A percentile compares a stretch with the other conserved stretches of the same genome.
Conservation (phyloP, 345 rosid species). For the Reutealis trisperma region DNA sequence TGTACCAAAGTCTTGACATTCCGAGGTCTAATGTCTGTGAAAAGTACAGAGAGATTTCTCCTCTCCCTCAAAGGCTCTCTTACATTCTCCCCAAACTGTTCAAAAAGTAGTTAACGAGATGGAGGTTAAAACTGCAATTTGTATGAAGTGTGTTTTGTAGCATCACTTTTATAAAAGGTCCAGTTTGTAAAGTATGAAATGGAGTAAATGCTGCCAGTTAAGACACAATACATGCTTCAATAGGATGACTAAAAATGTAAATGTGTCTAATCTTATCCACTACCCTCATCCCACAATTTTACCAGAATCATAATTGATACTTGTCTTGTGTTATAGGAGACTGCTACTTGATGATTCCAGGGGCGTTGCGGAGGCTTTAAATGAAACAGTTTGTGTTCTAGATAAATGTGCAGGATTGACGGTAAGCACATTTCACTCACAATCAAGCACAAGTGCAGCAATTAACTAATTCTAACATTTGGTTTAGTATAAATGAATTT, state of each 20-base stretch:
- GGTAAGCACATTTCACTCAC: constrained; percentile 45
- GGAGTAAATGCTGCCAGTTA: background rate
- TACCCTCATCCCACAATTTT: background rate
- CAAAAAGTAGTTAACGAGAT: background rate
- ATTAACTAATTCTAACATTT: background rate
- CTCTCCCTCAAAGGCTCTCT: background rate
- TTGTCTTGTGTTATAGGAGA: constrained; percentile 59
- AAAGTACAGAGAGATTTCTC: background rate
- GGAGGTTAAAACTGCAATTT: constrained; percentile 3
- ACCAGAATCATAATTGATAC: constrained; percentile 13
- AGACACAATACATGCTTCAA: constrained; percentile 1
- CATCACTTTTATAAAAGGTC: background rate
- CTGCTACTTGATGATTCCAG: constrained; percentile 84
- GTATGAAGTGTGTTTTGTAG: background rate
- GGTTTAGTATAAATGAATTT: too few relatives aligned
- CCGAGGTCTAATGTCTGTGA: too few relatives aligned
- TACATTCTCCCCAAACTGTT: background rate
- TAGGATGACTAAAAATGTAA: constrained; percentile 4
- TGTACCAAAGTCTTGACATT: background rate
- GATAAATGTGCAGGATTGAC: constrained; percentile 73
- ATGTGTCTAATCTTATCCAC: constrained; percentile 8
- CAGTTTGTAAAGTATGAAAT: background rate
- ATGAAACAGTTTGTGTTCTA: constrained; percentile 77
- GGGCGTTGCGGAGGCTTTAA: constrained; percentile 85
- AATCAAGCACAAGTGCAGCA: constrained; percentile 2